phyloP scores from a whole-genome alignment of 2,329 filamentous ascomycete species.

The Cylindrodendrum hubeiense region DNA sequence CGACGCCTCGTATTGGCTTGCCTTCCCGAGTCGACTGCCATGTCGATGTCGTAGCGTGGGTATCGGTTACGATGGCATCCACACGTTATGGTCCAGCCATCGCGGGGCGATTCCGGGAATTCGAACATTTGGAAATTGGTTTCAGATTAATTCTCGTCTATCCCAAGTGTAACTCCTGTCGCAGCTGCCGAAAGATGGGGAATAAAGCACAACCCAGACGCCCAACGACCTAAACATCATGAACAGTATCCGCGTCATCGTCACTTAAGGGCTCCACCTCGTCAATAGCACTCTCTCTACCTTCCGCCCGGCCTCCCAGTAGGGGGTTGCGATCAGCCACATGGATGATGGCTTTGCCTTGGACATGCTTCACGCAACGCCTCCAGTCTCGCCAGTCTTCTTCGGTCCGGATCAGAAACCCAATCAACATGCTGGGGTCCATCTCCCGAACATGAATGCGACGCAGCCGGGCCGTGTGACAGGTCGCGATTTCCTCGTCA shows the following conservation, averaged over 20 bases:
- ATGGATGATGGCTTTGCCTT: conserved; percentile 88
- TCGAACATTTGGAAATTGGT: not conserved
- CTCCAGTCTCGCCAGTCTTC: conserved; percentile 90
- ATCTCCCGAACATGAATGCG: conserved; percentile 89
- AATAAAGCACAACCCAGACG: conserved; percentile 33
- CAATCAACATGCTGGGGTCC: conserved; percentile 98
- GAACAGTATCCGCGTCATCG: conserved; percentile 63
- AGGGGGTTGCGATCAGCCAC: conserved; percentile 79
- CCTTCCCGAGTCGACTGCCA: not conserved
- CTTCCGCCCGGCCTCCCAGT: conserved; percentile 62
- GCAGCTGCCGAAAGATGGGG: conserved; percentile 11
- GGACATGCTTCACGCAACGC: conserved; percentile 77
- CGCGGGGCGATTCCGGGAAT: not conserved
- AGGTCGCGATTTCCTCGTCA: conserved; percentile 81
- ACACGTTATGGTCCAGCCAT: not conserved
- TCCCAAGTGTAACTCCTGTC: conserved; percentile 33
- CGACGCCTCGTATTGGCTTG: not conserved
- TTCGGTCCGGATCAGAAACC: conserved; percentile 86
- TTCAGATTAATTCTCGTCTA: conserved; percentile 34
- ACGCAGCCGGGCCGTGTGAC: conserved; percentile 87
- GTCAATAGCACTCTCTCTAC: conserved; percentile 81
- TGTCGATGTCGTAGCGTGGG: not conserved
- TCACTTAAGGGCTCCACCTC: conserved; percentile 93
- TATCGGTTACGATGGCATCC: not conserved
- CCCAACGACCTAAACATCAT: conserved; percentile 40